Base-by-base conservation (phyloP, 164 flowering plant genomes). In the Piper longum region DNA sequence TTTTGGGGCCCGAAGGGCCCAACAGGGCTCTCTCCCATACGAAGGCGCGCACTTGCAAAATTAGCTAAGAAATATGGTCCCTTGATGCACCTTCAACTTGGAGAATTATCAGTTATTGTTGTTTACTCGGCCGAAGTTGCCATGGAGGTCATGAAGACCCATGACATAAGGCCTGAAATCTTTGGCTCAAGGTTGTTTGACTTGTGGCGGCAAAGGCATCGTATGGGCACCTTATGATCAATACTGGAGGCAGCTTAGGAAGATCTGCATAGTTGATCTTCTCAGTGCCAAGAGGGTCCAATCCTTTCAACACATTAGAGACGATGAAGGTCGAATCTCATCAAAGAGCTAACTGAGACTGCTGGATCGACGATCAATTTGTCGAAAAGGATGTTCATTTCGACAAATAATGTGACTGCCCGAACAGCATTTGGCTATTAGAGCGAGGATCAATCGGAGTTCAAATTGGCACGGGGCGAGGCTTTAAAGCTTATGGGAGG, bases 201-300 rank as follows among this genome's bases (percentile, higher is more conserved):
- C 62, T 8, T 69, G 69, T 56, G 70, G 62, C 17, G 66, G 45
- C 16, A 48, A 44, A 36, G 54, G 64, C 57, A 58, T 76, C 2
- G 68, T 54, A 13, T 73, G 74, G 44, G 19, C 82, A 13, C 80
- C 80, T 3, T 79, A 67, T 54, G 77, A 79, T 7, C 12, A 41
- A 0, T 36, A 57, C 26, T 57, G 60, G 60, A 57, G 60, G 66
- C 60, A 26, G 70, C 57, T 79, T 41, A 56, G 75, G 4, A 79
- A 71, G 61, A 69, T 79, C 64, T 74, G 75, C 65, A 54, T 57
- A 1, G 3, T 65, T 44, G 78, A 77, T 60, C 75, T 79, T 43
- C 42, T 79, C 7, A 75, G 68, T 54, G 17, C 70, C 1, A 68
- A 57, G 63, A 60, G 78, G 0, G 78, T 79, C 1, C 74, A 68